A percentile compares a stretch with the other conserved stretches of the same genome.
phyloP scores from a whole-genome alignment of 177 flowering plant species.

The Vitis hybrid region DNA sequence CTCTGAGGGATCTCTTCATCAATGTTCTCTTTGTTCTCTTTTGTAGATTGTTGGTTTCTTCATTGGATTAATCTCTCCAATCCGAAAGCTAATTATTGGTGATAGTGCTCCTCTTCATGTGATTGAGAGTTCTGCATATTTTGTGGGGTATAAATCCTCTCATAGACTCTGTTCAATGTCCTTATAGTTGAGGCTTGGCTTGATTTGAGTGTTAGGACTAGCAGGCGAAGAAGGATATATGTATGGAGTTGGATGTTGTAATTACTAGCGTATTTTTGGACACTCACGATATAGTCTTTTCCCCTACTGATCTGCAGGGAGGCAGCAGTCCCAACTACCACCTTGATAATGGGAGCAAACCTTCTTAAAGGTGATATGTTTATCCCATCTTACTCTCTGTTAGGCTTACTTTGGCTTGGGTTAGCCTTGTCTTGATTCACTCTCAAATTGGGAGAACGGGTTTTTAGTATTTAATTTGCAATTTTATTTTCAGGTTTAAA shows the following conservation, averaged over 20 bases:
- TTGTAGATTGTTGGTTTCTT: constrained; percentile 34
- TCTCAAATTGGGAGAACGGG: not conserved
- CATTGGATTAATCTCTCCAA: constrained; percentile 27
- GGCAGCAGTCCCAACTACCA: constrained; percentile 41
- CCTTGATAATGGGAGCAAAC: constrained; percentile 45
- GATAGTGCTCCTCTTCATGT: constrained; percentile 39
- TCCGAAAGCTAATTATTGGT: constrained; percentile 31
- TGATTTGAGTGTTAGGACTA: too few species aligned
- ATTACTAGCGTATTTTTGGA: too few species aligned
- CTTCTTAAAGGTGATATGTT: constrained; percentile 37
- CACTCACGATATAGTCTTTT: too few species aligned
- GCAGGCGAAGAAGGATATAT: not conserved
- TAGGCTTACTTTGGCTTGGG: too few species aligned
- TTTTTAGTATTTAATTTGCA: not conserved
- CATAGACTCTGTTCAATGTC: not conserved
- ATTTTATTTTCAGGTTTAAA: constrained; percentile 5
- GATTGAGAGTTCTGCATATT: constrained; percentile 22
- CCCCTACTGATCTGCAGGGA: constrained; percentile 24
- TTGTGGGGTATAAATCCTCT: constrained; percentile 30
- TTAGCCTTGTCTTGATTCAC: not conserved
- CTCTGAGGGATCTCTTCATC: not conserved
- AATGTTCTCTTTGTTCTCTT: not conserved
- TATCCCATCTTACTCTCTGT: not conserved
- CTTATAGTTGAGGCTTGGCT: too few species aligned
- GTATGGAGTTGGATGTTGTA: too few species aligned